Conservation (phyloP, 257 asterid genomes). For the Gynochthodes officinalis region DNA sequence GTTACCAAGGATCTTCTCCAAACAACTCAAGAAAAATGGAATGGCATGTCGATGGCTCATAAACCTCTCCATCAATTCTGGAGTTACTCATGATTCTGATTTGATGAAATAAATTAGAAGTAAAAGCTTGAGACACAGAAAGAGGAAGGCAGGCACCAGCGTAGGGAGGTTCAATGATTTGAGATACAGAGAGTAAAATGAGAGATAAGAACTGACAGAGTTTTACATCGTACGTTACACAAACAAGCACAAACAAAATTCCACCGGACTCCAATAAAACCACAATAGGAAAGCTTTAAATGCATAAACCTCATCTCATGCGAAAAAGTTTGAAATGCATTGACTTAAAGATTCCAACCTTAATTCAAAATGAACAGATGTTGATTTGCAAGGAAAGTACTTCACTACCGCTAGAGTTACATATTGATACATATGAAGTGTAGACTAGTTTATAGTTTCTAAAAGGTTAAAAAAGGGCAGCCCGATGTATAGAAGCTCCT, state of each 20-base stretch:
- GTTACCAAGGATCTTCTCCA: conserved; percentile 10
- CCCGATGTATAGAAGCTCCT: too few relatives aligned
- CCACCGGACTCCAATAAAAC: neutral
- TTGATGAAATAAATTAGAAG: neutral
- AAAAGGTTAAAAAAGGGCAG: too few relatives aligned
- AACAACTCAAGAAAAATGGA: neutral
- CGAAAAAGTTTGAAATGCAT: neutral
- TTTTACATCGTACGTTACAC: neutral
- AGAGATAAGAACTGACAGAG: neutral
- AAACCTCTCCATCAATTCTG: neutral
- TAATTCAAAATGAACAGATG: neutral
- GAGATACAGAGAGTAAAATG: neutral
- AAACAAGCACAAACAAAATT: neutral
- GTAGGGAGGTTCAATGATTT: neutral
- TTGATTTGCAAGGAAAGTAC: neutral
- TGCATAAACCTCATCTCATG: neutral
- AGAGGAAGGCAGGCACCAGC: neutral
- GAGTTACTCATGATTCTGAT: neutral
- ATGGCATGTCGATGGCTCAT: conserved; percentile 2
- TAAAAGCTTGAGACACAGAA: neutral
- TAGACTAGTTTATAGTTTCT: too few relatives aligned
- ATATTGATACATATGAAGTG: neutral
- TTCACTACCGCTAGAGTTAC: neutral
- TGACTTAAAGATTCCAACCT: neutral
- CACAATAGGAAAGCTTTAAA: neutral